Percentiles rank a stretch among this genome's conserved stretches.
phyloP scores from a whole-genome alignment of 495 filamentous ascomycete genomes.

The Niebla homalea region DNA sequence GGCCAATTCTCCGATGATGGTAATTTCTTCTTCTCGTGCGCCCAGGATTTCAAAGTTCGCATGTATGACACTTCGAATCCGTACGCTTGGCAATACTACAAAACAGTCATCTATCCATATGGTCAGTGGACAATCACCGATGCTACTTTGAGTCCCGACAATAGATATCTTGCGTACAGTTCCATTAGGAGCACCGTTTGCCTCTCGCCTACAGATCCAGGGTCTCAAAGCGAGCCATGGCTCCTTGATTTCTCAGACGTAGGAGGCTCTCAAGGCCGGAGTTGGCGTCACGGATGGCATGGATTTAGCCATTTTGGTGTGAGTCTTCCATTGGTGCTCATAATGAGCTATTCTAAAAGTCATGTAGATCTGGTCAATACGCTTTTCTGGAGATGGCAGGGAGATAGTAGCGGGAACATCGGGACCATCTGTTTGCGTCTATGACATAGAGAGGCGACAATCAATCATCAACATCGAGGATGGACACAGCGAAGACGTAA shows the following conservation, averaged over 20 bases:
- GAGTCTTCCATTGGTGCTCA: constrained; percentile 9
- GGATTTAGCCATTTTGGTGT: constrained; percentile 39
- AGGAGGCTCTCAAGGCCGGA: constrained; percentile 16
- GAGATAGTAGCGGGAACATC: constrained; percentile 84
- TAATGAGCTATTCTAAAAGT: constrained; percentile 2
- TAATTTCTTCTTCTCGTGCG: constrained; percentile 94
- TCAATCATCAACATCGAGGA: constrained; percentile 54
- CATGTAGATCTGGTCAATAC: constrained; percentile 70
- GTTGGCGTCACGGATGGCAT: constrained; percentile 23
- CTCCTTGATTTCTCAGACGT: constrained; percentile 57
- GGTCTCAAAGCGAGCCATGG: constrained; percentile 61
- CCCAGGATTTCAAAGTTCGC: constrained; percentile 82
- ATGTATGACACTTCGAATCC: constrained; percentile 98
- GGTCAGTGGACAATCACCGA: constrained; percentile 96
- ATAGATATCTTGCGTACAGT: constrained; percentile 76
- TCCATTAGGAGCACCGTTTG: constrained; percentile 74
- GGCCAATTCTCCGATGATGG: constrained; percentile 95
- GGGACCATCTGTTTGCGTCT: constrained; percentile 71
- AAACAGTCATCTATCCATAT: constrained; percentile 71
- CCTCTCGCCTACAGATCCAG: constrained; percentile 75
- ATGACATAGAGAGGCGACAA: constrained; percentile 71
- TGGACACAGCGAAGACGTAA: constrained; percentile 81
- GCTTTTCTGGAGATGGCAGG: constrained; percentile 85
- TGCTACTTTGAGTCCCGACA: constrained; percentile 83
- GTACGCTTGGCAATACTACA: constrained; percentile 91